A percentile compares a stretch with the other conserved stretches of the same genome.
Conservation (phyloP, 2,329 filamentous ascomycete species). For the Diplodia scrobiculata region DNA sequence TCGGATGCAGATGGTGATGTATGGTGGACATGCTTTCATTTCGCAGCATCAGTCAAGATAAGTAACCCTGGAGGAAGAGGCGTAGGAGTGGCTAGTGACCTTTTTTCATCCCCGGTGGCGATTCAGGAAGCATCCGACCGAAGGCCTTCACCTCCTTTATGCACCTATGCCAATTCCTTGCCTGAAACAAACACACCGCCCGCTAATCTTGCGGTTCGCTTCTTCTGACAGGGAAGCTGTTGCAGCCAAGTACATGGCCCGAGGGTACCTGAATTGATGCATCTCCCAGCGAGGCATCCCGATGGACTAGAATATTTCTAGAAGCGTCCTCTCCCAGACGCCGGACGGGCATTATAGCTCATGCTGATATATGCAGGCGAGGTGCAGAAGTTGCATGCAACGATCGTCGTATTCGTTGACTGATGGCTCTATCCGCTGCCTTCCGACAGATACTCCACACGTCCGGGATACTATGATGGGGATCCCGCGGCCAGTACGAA, state of each 20-base stretch:
- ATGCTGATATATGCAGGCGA: neutral
- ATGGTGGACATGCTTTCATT: neutral
- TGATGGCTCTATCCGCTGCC: constrained; percentile 1
- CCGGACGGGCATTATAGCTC: neutral
- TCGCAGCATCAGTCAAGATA: neutral
- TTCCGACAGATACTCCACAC: neutral
- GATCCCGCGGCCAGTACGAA: neutral
- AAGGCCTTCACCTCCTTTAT: neutral
- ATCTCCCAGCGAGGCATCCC: neutral
- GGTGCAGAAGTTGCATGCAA: neutral
- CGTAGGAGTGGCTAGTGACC: neutral
- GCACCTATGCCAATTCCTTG: neutral
- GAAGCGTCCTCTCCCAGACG: neutral
- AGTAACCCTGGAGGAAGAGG: neutral
- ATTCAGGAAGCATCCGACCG: neutral
- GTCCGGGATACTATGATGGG: constrained; percentile 5
- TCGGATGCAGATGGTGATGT: neutral
- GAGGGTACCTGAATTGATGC: neutral
- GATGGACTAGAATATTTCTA: constrained; percentile 6
- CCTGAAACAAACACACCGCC: neutral
- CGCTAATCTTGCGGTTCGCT: neutral
- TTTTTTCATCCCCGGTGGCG: neutral
- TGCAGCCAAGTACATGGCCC: neutral
- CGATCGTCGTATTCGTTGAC: neutral
- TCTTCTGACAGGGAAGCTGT: neutral